These are phyloP conservation scores for Porphyra umbilicalis DNA, from an alignment of 31 red algal species.

Conservation along the genomic window DNA sequence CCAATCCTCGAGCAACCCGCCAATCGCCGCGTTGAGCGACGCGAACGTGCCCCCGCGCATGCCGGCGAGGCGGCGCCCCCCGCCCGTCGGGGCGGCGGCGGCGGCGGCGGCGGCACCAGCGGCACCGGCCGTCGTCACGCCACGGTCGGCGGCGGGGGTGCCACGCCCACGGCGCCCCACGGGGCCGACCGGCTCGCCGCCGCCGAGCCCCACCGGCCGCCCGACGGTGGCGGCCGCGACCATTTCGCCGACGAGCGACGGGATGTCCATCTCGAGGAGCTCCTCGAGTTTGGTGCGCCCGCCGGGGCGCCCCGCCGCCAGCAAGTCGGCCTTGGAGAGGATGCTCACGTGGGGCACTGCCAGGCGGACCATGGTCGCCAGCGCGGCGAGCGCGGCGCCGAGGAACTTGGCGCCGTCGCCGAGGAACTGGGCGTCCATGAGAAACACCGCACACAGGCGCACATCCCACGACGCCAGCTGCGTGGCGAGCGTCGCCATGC, in stretches of 20 bases:
- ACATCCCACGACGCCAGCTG: slow-evolving; percentile 44
- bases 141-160: background rate
- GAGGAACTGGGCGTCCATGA: slow-evolving; percentile 84
- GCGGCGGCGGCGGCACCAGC: background rate
- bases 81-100: slow-evolving; percentile 3
- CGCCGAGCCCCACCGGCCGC: background rate
- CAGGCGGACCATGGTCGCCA: slow-evolving; percentile 88
- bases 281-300: slow-evolving; percentile 13
- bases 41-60: slow-evolving; percentile 11
- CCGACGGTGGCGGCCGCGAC: slow-evolving; percentile 2
- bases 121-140: background rate
- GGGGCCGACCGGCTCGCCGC: background rate
- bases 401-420: slow-evolving; percentile 79
- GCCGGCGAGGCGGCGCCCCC: background rate
- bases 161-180: too few relatives aligned
- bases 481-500: slow-evolving; percentile 59
- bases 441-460: slow-evolving; percentile 66
- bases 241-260: slow-evolving; percentile 35
- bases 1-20: slow-evolving; percentile 62
- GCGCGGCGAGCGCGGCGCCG: slow-evolving; percentile 69
- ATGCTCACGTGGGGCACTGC: slow-evolving; percentile 87
- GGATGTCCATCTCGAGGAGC: slow-evolving; percentile 45
- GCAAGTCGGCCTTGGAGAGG: slow-evolving; percentile 82
- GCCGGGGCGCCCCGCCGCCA: slow-evolving; percentile 10
- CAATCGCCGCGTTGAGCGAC: slow-evolving; percentile 54